A percentile compares a stretch with the other conserved stretches of the same genome.
These are phyloP conservation scores for Ajuga chamaepitys DNA, from an alignment of 257 asterid genomes.

Conservation along the genomic window DNA sequence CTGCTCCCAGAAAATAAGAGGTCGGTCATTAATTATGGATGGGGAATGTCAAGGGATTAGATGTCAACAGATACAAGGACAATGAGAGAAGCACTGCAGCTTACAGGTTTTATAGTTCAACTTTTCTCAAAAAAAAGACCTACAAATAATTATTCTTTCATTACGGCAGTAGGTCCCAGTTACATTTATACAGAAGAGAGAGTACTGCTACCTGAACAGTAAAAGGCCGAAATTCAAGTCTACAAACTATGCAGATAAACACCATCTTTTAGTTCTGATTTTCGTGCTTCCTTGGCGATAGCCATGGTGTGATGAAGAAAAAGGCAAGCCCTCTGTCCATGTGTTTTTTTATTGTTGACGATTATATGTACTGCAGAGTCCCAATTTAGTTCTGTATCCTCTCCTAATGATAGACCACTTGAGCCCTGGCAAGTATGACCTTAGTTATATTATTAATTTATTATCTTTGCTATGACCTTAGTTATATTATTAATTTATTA, in stretches of 20 bases:
- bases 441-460: not conserved
- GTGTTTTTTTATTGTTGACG: not conserved
- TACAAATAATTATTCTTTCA: not conserved
- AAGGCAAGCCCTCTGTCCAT: too few relatives aligned
- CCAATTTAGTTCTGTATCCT: not conserved
- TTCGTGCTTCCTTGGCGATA: not conserved
- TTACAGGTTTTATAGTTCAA: not conserved
- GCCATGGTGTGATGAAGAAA: too few relatives aligned
- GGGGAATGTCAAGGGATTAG: not conserved
- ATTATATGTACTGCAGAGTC: not conserved
- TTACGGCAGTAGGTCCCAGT: not conserved
- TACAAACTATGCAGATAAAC: not conserved
- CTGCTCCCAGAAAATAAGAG: slow-evolving; percentile 31
- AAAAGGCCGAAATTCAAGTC: not conserved
- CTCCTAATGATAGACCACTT: not conserved
- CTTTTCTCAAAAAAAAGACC: not conserved
- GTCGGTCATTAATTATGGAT: not conserved
- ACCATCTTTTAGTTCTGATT: not conserved
- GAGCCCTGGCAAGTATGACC: not conserved
- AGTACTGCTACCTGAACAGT: not conserved
- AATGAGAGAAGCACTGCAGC: not conserved
- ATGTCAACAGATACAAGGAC: not conserved
- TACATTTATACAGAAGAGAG: too few relatives aligned
- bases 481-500: not conserved
- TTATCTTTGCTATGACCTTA: too few relatives aligned